Evolutionary conservation across 2,329 filamentous ascomycete genomes (phyloP).

Genomic region (Fusarium pseudonygamai): DNA sequence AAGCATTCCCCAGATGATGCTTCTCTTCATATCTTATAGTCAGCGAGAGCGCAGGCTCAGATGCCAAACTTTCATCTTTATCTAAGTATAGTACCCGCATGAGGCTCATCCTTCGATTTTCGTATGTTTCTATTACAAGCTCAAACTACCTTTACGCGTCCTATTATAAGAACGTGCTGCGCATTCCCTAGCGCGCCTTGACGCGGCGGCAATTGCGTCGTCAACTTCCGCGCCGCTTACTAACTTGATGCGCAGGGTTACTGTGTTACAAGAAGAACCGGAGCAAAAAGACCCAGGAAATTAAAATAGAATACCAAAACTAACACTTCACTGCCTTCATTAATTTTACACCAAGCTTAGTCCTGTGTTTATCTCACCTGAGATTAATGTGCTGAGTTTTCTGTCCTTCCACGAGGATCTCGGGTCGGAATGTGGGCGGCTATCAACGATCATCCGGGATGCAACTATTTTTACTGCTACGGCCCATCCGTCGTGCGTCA

Average conservation of each 20-base stretch:
- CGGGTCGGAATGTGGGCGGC: background rate
- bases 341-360: accelerated
- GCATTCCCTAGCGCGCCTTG: background rate
- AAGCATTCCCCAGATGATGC: background rate
- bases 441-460: background rate
- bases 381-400: background rate
- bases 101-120: background rate
- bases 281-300: background rate
- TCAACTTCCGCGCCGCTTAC: background rate
- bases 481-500: background rate
- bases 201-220: background rate
- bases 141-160: background rate
- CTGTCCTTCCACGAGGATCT: background rate
- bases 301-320: accelerated
- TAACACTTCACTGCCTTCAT: background rate
- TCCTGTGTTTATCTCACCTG: background rate
- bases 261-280: too few species aligned
- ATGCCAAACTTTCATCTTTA: background rate
- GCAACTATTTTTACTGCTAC: background rate
- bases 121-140: background rate
- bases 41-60: too few species aligned
- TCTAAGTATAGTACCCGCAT: background rate
- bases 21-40: background rate
- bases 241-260: background rate
- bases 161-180: background rate